Conservation (phyloP, 164 flowering plant genomes). For the Umbilicus rupestris region DNA sequence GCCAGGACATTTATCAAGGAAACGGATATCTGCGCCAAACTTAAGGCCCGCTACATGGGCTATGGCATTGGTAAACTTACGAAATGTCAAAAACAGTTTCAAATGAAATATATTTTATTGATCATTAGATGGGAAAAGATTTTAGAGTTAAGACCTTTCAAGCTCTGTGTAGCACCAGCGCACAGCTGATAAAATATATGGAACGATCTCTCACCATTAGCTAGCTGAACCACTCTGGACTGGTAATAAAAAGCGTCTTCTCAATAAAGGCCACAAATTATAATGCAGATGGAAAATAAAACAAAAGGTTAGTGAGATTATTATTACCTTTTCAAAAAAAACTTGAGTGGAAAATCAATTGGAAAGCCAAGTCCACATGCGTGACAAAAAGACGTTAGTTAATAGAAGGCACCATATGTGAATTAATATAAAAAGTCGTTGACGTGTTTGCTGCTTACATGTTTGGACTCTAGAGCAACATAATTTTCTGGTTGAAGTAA, state of each 20-base stretch:
- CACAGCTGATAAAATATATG: constrained; percentile 96
- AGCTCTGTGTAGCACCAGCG: constrained; percentile 75
- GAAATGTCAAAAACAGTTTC: too few species aligned
- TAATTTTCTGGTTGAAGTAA: constrained; percentile 53
- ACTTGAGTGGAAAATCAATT: constrained; percentile 25
- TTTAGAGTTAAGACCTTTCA: constrained; percentile 51
- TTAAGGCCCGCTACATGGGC: too few species aligned
- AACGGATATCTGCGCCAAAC: too few species aligned
- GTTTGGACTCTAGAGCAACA: constrained; percentile 83
- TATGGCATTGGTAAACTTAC: too few species aligned
- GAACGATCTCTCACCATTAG: constrained; percentile 80
- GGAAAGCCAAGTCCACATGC: constrained; percentile 3
- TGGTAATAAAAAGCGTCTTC: constrained; percentile 23
- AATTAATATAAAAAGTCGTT: neutral
- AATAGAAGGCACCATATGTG: neutral
- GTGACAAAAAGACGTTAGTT: constrained; percentile 13
- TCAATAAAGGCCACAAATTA: neutral
- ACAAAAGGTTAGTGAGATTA: neutral
- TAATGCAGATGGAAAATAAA: neutral
- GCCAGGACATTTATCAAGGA: too few species aligned
- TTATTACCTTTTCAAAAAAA: constrained; percentile 77
- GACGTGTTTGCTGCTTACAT: constrained; percentile 38
- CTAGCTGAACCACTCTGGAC: constrained; percentile 87
- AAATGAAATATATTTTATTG: too few species aligned
- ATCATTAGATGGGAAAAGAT: neutral